A percentile compares a stretch with the other conserved stretches of the same genome.
Conservation (phyloP, 352 stramenopile genomes). For the Pythium vanterpoolii region DNA sequence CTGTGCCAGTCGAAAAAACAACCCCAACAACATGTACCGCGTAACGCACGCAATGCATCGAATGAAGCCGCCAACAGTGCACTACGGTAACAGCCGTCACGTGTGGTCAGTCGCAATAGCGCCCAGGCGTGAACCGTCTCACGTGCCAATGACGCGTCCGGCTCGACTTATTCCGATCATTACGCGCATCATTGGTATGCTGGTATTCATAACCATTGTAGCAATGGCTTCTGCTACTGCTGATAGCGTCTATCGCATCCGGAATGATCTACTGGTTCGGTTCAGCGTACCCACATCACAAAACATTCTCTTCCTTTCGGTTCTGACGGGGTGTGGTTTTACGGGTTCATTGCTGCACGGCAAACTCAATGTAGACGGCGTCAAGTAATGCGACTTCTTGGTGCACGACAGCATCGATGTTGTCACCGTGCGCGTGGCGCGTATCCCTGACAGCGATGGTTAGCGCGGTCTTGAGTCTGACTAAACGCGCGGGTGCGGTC, state of each 20-base stretch:
- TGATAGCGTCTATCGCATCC: background rate
- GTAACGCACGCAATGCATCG: background rate
- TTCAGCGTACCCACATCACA: background rate
- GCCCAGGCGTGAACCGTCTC: background rate
- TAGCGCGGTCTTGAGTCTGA: background rate
- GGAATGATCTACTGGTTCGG: constrained; percentile 14
- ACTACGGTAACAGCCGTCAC: background rate
- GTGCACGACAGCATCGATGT: constrained; percentile 9
- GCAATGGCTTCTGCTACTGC: background rate
- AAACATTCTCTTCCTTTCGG: background rate
- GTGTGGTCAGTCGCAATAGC: background rate
- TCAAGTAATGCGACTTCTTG: constrained; percentile 29
- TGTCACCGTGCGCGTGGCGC: constrained; percentile 1
- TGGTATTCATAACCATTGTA: background rate
- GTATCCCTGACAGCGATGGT: background rate
- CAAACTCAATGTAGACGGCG: constrained; percentile 19
- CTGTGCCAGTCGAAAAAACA: background rate
- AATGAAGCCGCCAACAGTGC: background rate
- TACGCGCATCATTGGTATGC: background rate
- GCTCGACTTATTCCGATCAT: background rate
- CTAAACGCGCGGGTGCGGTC: background rate
- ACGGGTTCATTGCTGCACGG: constrained; percentile 10
- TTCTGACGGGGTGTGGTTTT: background rate
- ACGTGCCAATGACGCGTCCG: background rate
- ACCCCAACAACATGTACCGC: no score